phyloP scores from a whole-genome alignment of 2,329 filamentous ascomycete species.

The Hymenoscyphus scutula region DNA sequence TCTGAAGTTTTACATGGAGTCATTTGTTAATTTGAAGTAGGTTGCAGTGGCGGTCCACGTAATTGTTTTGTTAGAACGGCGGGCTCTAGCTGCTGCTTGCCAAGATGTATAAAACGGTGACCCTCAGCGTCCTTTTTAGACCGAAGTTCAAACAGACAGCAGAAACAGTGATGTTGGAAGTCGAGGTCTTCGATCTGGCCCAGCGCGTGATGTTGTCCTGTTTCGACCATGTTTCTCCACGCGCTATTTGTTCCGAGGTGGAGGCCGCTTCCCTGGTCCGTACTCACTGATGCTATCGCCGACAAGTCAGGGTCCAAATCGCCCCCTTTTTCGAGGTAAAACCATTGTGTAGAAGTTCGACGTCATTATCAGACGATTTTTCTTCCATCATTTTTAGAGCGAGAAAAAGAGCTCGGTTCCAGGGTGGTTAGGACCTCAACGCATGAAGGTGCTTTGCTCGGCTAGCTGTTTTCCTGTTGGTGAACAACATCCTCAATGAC shows the following conservation, averaged over 20 bases:
- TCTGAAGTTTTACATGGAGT: neutral
- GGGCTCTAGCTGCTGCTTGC: neutral
- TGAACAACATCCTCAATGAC: neutral
- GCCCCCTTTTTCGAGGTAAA: neutral
- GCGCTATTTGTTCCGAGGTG: neutral
- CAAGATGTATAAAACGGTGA: neutral
- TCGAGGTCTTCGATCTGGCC: neutral
- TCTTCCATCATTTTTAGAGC: neutral
- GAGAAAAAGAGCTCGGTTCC: neutral
- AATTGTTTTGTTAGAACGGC: neutral
- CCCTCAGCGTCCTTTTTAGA: neutral
- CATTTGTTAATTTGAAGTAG: neutral
- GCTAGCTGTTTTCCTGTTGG: neutral
- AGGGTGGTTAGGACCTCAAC: neutral
- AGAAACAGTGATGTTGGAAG: neutral
- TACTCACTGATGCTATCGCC: neutral
- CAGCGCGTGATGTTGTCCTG: neutral
- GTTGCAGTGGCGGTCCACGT: neutral
- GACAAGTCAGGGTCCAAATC: neutral
- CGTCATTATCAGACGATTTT: constrained; percentile 2
- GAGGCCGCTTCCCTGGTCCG: neutral
- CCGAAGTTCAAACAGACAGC: neutral
- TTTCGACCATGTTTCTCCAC: neutral
- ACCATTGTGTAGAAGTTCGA: neutral
- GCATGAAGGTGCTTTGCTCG: neutral